Evolutionary conservation across 345 rosid genomes (phyloP).

Genomic region (Erucastrum elatum): DNA sequence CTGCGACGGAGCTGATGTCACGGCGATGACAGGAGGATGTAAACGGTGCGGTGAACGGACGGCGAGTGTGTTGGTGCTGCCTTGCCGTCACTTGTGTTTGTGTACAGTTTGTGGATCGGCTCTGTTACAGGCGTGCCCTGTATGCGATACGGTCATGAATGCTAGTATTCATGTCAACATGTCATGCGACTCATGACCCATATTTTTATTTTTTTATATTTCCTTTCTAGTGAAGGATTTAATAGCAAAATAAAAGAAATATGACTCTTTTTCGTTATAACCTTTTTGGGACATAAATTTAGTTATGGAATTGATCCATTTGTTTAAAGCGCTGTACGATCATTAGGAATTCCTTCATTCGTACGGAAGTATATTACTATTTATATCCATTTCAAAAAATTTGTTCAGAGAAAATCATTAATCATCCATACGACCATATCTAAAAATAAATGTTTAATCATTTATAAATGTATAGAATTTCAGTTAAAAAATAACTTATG

Average conservation of each 20-base stretch:
- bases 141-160: conserved; percentile 52
- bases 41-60: conserved; percentile 61
- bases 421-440: not conserved
- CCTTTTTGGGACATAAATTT: not conserved
- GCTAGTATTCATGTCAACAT: conserved; percentile 72
- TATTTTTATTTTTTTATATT: not conserved
- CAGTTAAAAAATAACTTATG: not conserved
- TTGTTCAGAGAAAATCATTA: not conserved
- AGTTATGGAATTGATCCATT: not conserved
- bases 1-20: conserved; percentile 31
- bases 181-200: conserved; percentile 30
- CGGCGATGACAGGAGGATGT: conserved; percentile 38
- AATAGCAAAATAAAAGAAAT: conserved; percentile 42
- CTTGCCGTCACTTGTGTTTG: conserved; percentile 86
- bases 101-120: conserved; percentile 69
- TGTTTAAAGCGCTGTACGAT: conserved; percentile 3
- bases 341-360: not conserved
- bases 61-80: conserved; percentile 72
- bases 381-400: not conserved
- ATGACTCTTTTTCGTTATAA: conserved; percentile 1
- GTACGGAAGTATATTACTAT: not conserved
- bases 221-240: conserved; percentile 32
- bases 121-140: conserved; percentile 49
- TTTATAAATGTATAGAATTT: not conserved
- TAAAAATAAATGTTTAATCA: not conserved